Percentiles rank a stretch among this genome's conserved stretches.
Conservation (phyloP, 441 rosid species). For the Erodium chrysanthum region DNA sequence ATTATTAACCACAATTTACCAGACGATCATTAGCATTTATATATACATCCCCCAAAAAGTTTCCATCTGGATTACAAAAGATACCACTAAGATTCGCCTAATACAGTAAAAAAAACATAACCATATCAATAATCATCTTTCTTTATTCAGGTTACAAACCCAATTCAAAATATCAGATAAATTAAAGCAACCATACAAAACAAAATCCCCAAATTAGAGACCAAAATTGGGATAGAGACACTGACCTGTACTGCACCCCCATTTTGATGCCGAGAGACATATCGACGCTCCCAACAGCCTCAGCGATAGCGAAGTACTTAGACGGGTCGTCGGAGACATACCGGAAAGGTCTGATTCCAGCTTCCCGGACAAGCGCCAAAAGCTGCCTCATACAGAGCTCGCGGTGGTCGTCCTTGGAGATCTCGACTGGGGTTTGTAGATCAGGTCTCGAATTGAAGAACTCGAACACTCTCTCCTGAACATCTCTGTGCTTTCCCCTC, state of each 20-base stretch:
- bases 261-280: conserved; percentile 81
- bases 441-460: conserved; percentile 63
- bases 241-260: conserved; percentile 87
- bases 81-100: not conserved
- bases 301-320: conserved; percentile 64
- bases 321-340: conserved; percentile 62
- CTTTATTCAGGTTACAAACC: not conserved
- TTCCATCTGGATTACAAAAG: not conserved
- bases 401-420: conserved; percentile 58
- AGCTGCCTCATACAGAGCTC: conserved; percentile 84
- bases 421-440: conserved; percentile 77
- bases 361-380: conserved; percentile 53
- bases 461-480: conserved; percentile 51
- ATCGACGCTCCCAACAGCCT: conserved; percentile 77
- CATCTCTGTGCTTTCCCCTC: conserved; percentile 63
- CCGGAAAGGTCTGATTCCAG: conserved; percentile 56
- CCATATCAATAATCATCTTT: not conserved
- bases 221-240: not conserved
- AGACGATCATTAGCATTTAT: not conserved
- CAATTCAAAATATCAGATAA: not conserved
- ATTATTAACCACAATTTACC: not conserved
- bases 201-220: conserved; percentile 4
- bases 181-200: not conserved
- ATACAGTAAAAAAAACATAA: not conserved
- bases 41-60: not conserved